Percentiles rank a stretch among this genome's conserved stretches.
These are phyloP conservation scores for Platanus orientalis DNA, from an alignment of 164 flowering plant species.

Conservation along the genomic window DNA sequence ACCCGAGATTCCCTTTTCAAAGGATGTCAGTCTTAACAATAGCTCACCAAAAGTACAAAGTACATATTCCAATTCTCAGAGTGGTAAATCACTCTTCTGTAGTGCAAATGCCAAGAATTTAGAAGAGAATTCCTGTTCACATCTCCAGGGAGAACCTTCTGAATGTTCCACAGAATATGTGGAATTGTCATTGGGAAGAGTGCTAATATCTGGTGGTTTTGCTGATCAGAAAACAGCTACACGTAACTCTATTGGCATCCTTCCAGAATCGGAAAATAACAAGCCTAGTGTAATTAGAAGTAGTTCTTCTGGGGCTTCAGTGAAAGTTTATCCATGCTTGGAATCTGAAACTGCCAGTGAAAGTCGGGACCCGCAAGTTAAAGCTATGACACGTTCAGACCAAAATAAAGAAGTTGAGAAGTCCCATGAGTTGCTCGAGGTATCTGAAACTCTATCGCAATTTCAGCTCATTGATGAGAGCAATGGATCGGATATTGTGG, in stretches of 20 bases:
- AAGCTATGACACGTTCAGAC: constrained; percentile 18
- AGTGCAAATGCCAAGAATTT: constrained; percentile 16
- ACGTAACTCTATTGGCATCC: background rate
- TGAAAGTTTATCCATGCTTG: constrained; percentile 19
- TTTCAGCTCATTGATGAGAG: constrained; percentile 36
- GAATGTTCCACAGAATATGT: constrained; percentile 13
- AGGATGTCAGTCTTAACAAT: constrained; percentile 16
- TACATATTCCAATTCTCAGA: constrained; percentile 6
- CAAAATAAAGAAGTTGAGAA: constrained; percentile 21
- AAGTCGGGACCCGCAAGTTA: constrained; percentile 16
- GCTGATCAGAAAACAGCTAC: constrained; percentile 16
- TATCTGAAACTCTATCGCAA: constrained; percentile 18
- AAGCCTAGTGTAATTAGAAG: constrained; percentile 9
- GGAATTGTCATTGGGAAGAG: constrained; percentile 12
- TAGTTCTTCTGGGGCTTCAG: constrained; percentile 17
- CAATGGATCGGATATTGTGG: constrained; percentile 63
- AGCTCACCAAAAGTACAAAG: constrained; percentile 17
- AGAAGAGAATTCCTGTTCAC: constrained; percentile 18
- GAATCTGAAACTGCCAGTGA: constrained; percentile 26
- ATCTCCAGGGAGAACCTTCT: constrained; percentile 12
- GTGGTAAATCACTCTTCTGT: constrained; percentile 9
- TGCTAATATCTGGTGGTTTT: constrained; percentile 3
- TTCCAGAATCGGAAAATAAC: constrained; percentile 4
- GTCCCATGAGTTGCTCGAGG: constrained; percentile 11
- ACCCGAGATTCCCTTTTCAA: constrained; percentile 13